Conservation (phyloP, 2,329 filamentous ascomycete species). For the Lasiodiplodia sp. region DNA sequence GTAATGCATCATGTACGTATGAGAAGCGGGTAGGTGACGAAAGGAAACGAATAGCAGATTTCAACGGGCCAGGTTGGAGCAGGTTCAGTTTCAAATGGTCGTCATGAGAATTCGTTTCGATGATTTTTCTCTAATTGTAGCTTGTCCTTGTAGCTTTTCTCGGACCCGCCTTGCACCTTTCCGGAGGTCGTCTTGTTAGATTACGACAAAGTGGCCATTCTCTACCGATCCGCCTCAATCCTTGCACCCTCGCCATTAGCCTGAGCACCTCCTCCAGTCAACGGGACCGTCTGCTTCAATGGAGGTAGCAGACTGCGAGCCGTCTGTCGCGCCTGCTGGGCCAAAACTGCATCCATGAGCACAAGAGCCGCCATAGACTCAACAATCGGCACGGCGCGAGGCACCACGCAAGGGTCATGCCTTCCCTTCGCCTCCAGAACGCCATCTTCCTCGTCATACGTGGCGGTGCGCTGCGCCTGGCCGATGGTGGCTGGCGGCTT, state of each 20-base stretch:
- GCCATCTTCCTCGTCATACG: conserved; percentile 78
- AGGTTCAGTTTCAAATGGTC: neutral
- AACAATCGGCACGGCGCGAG: conserved; percentile 84
- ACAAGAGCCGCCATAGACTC: conserved; percentile 91
- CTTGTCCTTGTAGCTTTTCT: neutral
- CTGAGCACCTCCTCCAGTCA: conserved; percentile 32
- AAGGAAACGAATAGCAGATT: neutral
- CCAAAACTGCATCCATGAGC: conserved; percentile 84
- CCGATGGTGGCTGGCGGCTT: conserved; percentile 95
- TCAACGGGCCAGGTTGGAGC: neutral
- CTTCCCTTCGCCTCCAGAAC: conserved; percentile 87
- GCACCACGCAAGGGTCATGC: conserved; percentile 93
- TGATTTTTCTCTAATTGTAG: neutral
- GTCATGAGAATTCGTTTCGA: neutral
- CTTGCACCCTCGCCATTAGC: conserved; percentile 27
- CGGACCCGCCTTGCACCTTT: neutral
- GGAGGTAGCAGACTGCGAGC: conserved; percentile 47
- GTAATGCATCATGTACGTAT: no score
- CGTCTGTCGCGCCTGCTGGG: conserved; percentile 70
- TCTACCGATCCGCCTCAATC: conserved; percentile 22
- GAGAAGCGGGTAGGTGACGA: neutral
- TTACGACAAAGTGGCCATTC: neutral
- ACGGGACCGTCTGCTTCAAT: conserved; percentile 47
- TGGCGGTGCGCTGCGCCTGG: conserved; percentile 82
- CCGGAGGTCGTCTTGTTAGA: neutral